These are phyloP conservation scores for Botryotinia calthae DNA, from an alignment of 2,329 filamentous ascomycete species.

Conservation along the genomic window DNA sequence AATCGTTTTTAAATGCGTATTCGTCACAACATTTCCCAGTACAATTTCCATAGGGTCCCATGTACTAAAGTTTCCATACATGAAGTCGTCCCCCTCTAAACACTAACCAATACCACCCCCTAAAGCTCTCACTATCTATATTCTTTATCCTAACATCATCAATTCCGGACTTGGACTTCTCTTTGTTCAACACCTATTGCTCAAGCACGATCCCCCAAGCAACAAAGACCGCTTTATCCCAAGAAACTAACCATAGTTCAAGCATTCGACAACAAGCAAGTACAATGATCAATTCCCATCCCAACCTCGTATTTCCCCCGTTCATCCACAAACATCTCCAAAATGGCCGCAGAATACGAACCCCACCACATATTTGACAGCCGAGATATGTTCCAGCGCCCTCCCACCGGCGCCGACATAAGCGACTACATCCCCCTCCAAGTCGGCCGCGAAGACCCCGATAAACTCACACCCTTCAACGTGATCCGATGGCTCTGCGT, in stretches of 20 bases:
- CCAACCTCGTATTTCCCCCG: not conserved
- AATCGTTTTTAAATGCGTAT: not conserved
- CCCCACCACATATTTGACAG: not conserved
- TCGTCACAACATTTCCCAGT: not conserved
- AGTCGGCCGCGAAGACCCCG: not conserved
- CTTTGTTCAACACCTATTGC: not conserved
- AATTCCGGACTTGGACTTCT: not conserved
- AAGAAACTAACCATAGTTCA: not conserved
- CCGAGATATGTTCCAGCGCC: fast-evolving
- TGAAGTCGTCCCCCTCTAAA: too few relatives aligned
- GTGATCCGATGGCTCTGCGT: not conserved
- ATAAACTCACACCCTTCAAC: not conserved
- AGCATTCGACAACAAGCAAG: not conserved
- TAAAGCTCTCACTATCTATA: not conserved
- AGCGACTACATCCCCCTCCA: not conserved
- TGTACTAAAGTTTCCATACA: not conserved
- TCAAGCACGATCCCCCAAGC: not conserved
- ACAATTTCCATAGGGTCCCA: not conserved
- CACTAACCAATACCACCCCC: not conserved
- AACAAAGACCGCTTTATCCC: not conserved
- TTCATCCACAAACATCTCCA: not conserved
- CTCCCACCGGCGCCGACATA: not conserved
- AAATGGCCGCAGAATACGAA: not conserved
- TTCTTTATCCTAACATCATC: not conserved
- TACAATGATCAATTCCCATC: not conserved